A percentile compares a stretch with the other conserved stretches of the same genome.
These are phyloP conservation scores for Cordyceps farinosa DNA, from an alignment of 2,329 filamentous ascomycete species.

Conservation along the genomic window DNA sequence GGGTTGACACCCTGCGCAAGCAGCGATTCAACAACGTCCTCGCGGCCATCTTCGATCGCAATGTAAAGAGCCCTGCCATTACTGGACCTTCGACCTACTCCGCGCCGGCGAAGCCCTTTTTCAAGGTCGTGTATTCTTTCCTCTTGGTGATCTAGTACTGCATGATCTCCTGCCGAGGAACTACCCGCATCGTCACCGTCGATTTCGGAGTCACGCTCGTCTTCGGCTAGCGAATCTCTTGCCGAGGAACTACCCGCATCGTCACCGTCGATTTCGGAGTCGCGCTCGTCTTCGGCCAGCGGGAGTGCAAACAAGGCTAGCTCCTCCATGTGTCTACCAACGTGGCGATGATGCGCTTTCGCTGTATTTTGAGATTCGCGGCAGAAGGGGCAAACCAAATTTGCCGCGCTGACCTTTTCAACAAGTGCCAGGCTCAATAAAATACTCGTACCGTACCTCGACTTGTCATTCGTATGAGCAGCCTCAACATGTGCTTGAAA, in stretches of 20 bases:
- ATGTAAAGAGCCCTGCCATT: background rate
- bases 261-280: background rate
- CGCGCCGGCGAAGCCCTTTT: background rate
- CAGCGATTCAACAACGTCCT: background rate
- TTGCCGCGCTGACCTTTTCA: background rate
- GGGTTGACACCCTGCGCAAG: background rate
- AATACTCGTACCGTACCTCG: background rate
- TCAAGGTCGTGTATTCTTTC: background rate
- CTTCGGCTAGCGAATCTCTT: background rate
- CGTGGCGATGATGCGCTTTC: constrained; percentile 25
- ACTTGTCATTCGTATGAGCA: background rate
- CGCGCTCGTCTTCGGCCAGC: too few species aligned
- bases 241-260: background rate
- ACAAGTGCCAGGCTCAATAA: background rate
- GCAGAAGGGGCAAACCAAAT: background rate
- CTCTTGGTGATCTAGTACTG: background rate
- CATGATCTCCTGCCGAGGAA: background rate
- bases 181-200: background rate
- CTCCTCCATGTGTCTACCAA: constrained; percentile 27
- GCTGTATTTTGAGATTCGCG: constrained; percentile 6
- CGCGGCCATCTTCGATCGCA: too few species aligned
- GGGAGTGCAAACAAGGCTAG: constrained; percentile 25
- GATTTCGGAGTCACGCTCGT: background rate
- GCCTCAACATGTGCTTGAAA: background rate
- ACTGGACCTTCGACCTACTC: too few species aligned